These are phyloP conservation scores for Speleostelium caveatum DNA, from an alignment of 78 protist genomes.

Conservation along the genomic window DNA sequence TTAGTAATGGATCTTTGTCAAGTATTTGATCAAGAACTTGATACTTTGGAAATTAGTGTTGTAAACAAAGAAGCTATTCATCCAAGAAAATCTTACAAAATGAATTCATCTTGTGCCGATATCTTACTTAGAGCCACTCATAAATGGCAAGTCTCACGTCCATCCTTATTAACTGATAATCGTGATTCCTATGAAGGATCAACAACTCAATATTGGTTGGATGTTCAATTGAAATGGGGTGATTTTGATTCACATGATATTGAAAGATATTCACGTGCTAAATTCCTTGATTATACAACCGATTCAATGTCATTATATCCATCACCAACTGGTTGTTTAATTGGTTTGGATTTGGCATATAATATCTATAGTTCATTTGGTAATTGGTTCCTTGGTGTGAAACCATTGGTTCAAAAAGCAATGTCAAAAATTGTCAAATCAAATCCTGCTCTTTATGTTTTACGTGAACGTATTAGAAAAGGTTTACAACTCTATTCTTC, in stretches of 20 bases:
- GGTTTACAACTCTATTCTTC: conserved; percentile 98
- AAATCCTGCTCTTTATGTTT: conserved; percentile 97
- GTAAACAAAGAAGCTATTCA: conserved; percentile 99
- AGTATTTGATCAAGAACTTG: conserved; percentile 98
- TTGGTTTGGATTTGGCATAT: conserved; percentile 99
- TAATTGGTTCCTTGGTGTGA: conserved; percentile 98
- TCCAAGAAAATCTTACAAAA: conserved; percentile 99
- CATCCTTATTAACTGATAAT: conserved; percentile 95
- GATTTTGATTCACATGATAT: conserved; percentile 90
- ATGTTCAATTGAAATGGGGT: conserved; percentile 98
- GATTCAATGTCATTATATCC: conserved; percentile 99
- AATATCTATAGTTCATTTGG: conserved; percentile 97
- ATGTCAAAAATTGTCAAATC: conserved; percentile 97
- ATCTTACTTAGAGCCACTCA: conserved; percentile 96
- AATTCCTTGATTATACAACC: conserved; percentile 99
- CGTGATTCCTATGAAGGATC: conserved; percentile 94
- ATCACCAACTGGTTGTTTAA: conserved; percentile 98
- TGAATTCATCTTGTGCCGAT: conserved; percentile 99
- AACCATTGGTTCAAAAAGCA: conserved; percentile 95
- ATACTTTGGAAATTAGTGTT: conserved; percentile 97
- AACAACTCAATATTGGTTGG: conserved; percentile 98
- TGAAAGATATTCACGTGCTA: conserved; percentile 97
- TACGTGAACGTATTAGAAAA: conserved; percentile 99
- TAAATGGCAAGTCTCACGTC: conserved; percentile 99
- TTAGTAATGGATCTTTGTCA: conserved; percentile 97